Base-by-base conservation (phyloP, 2,329 filamentous ascomycete species). In the Phialemoniopsis sp. region DNA sequence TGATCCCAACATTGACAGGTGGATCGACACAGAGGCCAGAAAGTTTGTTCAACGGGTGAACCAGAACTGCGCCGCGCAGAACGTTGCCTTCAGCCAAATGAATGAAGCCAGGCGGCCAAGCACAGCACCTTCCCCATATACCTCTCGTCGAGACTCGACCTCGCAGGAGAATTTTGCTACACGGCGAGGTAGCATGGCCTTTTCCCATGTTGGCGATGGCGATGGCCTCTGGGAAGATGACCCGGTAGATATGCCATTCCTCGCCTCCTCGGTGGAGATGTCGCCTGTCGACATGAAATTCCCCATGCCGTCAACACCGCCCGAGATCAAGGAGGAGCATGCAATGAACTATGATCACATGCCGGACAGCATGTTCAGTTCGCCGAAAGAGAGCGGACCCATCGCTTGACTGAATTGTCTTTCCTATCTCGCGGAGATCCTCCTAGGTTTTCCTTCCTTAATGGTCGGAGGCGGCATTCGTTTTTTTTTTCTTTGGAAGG, bases 11-110 rank as follows among this genome's bases (percentile, higher is more conserved):
- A 78, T 78, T 47, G 59, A 75, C 42, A 57, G 60, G 15, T 79
- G 74, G 74, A 61, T 78, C 31, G 63, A 73, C 37, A 70, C 63
- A 39, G 70, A 76, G 52, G 73, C 74, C 3, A 63, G 60, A 35
- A 63, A 57, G n/a, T 73, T 72, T 40, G 70, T 75, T 19, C 45
- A 54, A 39, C 45, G 42, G 21, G 21, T 26, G 21, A 26, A 26
- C 19, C 29, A 28, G 16, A 8, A 18, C 12, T 17, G 28, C 4
- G 15, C 8, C 4, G 16, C 34, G 30, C 42, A 42, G 13, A 49
- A 46, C 21, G 18, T 36, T 7, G 39, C 38, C 32, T 33, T 31
- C 13, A 19, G 21, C 35, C 42, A 36, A 29, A 14, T 34, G 4
- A 26, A 19, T 9, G 38, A 38, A 10, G 21, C 10, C 21, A 26